Evolutionary conservation across 2,329 filamentous ascomycete genomes (phyloP), one percentile per base, ranked within the genome.

Genomic region (Fusarium praegraminearum): DNA sequence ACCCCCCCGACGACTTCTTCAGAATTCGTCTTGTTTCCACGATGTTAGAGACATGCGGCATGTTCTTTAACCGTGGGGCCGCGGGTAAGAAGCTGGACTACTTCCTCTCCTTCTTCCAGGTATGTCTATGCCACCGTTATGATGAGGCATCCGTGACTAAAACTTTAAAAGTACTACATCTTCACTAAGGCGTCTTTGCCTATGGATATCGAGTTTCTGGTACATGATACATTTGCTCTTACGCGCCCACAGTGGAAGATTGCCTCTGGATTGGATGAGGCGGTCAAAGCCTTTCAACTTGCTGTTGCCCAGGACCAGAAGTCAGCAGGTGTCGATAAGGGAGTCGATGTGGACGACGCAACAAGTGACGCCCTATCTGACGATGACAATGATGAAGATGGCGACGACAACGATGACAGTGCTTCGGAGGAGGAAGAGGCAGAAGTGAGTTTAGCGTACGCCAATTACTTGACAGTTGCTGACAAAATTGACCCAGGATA

Each of bases 71-170:
- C 79, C 91, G 95, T 74, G 96, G 97, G 10, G 90, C 91, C 44
- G 93, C 94, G 3, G 97, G 94, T 79, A 98, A 98, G 84, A 99
- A 98, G 81, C 87, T 99, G 12, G 96, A 99, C 76, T 98, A 97
- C 79, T 99, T 98, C 80, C 84, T 99, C 65, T 95, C 92, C 0
- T 98, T 98, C 80, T 93, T 99, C 75, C 94, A 97, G 84, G 89
- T 91, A 77, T 51, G 43, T 15, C 20, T 9, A 6, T 4, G 10
- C 3, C 11, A 13, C 44, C 20, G 28, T 32, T 20, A 1, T 7
- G 8, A 7, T 28, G 20, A 24, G 15, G 24, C 44, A 26, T 35
- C 12, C 15, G 24, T n/a, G 40, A 57, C 62, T 69, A 30, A 69
- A 49, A 20, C 66, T 58, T 64, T 45, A 9, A 50, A 70, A 93